Evolutionary conservation across 2,329 filamentous ascomycete species (phyloP).

Genomic region (Cladosporium sp.): DNA sequence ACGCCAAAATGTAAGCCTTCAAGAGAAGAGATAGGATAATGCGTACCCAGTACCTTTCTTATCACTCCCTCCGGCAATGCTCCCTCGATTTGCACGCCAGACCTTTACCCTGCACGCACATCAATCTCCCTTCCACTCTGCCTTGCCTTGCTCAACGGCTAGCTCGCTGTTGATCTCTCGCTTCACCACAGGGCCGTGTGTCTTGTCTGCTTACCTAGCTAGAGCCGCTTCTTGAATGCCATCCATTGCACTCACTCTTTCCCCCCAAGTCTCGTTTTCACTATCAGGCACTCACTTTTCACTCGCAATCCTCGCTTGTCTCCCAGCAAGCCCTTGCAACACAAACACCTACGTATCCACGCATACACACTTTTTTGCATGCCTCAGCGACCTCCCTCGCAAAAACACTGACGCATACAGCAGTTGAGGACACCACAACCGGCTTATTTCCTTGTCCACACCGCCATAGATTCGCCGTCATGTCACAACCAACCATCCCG

Average conservation of each 20-base stretch:
- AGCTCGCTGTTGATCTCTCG: too few species aligned
- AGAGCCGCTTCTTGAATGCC: constrained; percentile 34
- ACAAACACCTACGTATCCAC: too few species aligned
- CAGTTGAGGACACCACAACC: not conserved
- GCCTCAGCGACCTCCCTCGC: constrained; percentile 1
- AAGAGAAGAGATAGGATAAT: too few species aligned
- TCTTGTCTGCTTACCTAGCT: constrained; percentile 33
- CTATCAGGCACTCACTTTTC: not conserved
- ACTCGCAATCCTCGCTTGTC: not conserved
- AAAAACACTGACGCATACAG: constrained; percentile 11
- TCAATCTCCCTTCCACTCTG: too few species aligned
- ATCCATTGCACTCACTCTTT: constrained; percentile 5
- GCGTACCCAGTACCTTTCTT: too few species aligned
- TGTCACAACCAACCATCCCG: constrained; percentile 56
- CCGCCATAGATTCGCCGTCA: constrained; percentile 24
- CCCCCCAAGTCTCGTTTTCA: not conserved
- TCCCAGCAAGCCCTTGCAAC: not conserved
- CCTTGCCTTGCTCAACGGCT: too few species aligned
- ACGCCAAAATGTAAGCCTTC: too few species aligned
- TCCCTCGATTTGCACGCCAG: too few species aligned
- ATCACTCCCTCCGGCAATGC: too few species aligned
- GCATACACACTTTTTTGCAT: not conserved
- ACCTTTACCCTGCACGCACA: too few species aligned
- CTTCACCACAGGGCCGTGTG: constrained; percentile 56
- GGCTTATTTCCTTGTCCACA: too few species aligned